Base-by-base conservation (phyloP, 1,284 basidiomycete species). In the Rugiboletus extremiorientalis region DNA sequence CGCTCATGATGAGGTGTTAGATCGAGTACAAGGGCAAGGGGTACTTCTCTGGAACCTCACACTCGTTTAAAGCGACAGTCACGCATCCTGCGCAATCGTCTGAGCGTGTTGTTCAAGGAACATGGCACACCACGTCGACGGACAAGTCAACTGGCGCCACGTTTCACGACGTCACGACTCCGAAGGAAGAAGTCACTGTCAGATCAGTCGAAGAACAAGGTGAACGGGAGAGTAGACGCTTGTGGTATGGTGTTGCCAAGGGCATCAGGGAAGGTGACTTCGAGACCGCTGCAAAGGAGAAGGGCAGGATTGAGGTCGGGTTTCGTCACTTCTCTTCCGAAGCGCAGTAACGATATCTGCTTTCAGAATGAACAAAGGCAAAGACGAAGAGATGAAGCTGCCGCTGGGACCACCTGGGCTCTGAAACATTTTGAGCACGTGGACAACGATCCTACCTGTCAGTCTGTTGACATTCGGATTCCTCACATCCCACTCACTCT, bases 1-100 rank as follows among this genome's bases (percentile, higher is more conserved):
- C n/a, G 22, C 34, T 56, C 25, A 71, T 31, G n/a, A 34, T 43
- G 5, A 41, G 28, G 16, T 30, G 36, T 25, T 20, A 84, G 80
- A 88, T 95, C 71, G 91, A 94, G 66, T 98, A 97, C 83, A 92
- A 94, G 68, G 96, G 96, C 75, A 94, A 94, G 69, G 96, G 93
- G 36, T 98, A 96, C 79, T 95, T 98, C 71, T 85, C 86, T 31
- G 95, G 96, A 62, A 97, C 96, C 75, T 85, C 92, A 5, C 96
- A 99, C 77, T 82, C 87, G 14, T 97, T 92, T 86, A 96, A 95
- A 75, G 94, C 96, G 7, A 80, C 81, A 16, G 73, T 96, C 34
- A 74, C 80, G 3, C 73, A 80, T 31, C 76, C 80, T 23, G 65
- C 55, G 16, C 63, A 61, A 12, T 50, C 55, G 31, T 57, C 65